Conservation (phyloP, 345 rosid species). For the Lumnitzera racemosa region DNA sequence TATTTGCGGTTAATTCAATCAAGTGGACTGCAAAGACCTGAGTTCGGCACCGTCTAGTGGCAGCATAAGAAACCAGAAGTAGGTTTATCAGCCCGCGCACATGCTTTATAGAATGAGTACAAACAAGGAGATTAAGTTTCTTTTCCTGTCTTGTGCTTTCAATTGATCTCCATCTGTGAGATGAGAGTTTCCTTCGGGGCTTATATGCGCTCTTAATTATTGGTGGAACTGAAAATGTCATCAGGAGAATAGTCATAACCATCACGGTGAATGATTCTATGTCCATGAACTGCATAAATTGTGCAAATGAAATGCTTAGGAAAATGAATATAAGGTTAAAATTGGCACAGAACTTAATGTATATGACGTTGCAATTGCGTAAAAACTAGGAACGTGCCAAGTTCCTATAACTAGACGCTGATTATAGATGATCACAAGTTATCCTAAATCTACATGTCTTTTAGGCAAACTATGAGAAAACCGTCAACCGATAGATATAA, state of each 20-base stretch:
- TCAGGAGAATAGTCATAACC: slow-evolving; percentile 22
- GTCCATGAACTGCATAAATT: slow-evolving; percentile 28
- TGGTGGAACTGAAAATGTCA: slow-evolving; percentile 43
- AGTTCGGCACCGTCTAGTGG: slow-evolving; percentile 29
- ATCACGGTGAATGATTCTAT: slow-evolving; percentile 28
- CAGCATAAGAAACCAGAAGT: slow-evolving; percentile 26
- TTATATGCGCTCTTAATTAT: slow-evolving; percentile 18
- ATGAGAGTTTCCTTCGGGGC: slow-evolving; percentile 13
- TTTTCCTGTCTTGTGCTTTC: slow-evolving; percentile 22
- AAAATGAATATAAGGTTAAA: background rate
- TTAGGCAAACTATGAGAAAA: too few species aligned
- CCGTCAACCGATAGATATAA: too few species aligned
- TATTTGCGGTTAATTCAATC: slow-evolving; percentile 34
- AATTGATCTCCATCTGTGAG: slow-evolving; percentile 32
- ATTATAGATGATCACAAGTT: too few species aligned
- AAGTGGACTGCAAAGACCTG: slow-evolving; percentile 38
- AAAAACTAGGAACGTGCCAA: too few species aligned
- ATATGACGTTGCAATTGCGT: too few species aligned
- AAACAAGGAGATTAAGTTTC: slow-evolving; percentile 30
- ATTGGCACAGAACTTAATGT: too few species aligned
- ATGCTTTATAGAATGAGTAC: slow-evolving; percentile 27
- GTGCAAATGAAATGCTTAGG: background rate
- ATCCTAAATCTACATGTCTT: too few species aligned
- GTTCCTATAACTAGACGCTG: too few species aligned
- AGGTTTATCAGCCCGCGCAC: slow-evolving; percentile 27